Evolutionary conservation across 2,329 filamentous ascomycete species (phyloP).

Genomic region (Penicillium sp.): DNA sequence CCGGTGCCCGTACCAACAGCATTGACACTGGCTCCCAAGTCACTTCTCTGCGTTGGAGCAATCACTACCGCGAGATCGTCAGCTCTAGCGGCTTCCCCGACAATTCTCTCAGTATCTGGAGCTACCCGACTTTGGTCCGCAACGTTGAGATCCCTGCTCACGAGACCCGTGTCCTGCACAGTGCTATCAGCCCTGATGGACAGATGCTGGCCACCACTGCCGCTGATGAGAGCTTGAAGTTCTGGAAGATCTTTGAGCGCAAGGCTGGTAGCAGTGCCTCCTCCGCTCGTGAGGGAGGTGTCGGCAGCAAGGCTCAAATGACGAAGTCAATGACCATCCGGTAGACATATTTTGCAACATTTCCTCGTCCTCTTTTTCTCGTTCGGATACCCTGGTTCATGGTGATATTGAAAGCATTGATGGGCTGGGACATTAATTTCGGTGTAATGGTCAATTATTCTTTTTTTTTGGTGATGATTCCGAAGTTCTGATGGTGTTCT

Average conservation of each 20-base stretch:
- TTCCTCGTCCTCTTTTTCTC: slow-evolving; percentile 4
- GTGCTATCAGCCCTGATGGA: slow-evolving; percentile 92
- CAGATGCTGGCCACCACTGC: slow-evolving; percentile 97
- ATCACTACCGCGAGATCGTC: slow-evolving; percentile 95
- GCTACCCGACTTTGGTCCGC: slow-evolving; percentile 93
- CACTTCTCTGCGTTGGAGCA: slow-evolving; percentile 93
- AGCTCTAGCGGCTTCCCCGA: slow-evolving; percentile 98
- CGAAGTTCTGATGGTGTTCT: slow-evolving; percentile 13
- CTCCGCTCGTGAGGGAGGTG: slow-evolving; percentile 60
- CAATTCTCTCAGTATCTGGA: slow-evolving; percentile 98
- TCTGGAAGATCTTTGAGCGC: slow-evolving; percentile 99
- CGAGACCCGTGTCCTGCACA: slow-evolving; percentile 94
- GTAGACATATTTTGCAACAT: slow-evolving; percentile 45
- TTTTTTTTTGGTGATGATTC: slow-evolving; percentile 1
- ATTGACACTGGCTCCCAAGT: slow-evolving; percentile 98
- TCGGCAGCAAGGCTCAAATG: slow-evolving; percentile 77
- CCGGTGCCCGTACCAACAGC: slow-evolving; percentile 95
- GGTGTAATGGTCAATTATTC: slow-evolving; percentile 11
- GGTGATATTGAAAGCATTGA: slow-evolving; percentile 18
- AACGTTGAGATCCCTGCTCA: slow-evolving; percentile 98
- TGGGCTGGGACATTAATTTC: slow-evolving; percentile 19
- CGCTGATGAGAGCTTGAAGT: slow-evolving; percentile 96
- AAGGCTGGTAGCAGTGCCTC: slow-evolving; percentile 74
- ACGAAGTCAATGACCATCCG: slow-evolving; percentile 95
- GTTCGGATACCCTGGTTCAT: slow-evolving; percentile 21